These are phyloP conservation scores for Plasmodium yoelii DNA, from an alignment of 169 alveolate species.

Conservation along the genomic window DNA sequence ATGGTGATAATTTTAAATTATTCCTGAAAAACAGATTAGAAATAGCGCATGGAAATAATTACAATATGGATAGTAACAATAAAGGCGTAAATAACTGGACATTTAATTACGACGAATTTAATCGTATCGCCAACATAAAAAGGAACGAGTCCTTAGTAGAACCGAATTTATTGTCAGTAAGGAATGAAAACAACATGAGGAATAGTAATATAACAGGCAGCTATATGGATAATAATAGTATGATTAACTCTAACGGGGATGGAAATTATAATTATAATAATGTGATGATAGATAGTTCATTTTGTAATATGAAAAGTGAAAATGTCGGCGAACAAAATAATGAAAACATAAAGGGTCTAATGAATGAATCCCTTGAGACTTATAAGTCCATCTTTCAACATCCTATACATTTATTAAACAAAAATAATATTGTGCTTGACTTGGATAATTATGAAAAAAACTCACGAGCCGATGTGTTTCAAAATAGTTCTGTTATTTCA, in stretches of 20 bases:
- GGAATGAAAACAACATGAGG: neutral
- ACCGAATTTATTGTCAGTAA: neutral
- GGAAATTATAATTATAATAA: neutral
- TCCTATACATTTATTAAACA: neutral
- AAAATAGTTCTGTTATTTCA: conserved; percentile 1
- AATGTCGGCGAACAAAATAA: no score
- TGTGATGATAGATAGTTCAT: neutral
- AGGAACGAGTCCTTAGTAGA: neutral
- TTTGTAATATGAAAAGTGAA: neutral
- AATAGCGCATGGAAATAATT: neutral
- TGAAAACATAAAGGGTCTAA: no score
- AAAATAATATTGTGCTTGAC: conserved; percentile 6
- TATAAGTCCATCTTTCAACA: neutral
- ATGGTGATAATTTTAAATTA: conserved; percentile 12
- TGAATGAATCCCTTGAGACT: no score
- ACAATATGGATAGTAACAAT: neutral
- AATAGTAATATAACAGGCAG: neutral
- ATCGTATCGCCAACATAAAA: neutral
- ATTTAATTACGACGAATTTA: neutral
- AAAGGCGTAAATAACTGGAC: neutral
- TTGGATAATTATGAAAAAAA: neutral
- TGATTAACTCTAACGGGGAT: neutral
- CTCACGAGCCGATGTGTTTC: neutral
- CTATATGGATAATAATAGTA: neutral
- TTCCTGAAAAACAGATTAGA: conserved; percentile 1